These are phyloP conservation scores for Stenogyne calaminthoides DNA, from an alignment of 305 asterid species.

Conservation along the genomic window DNA sequence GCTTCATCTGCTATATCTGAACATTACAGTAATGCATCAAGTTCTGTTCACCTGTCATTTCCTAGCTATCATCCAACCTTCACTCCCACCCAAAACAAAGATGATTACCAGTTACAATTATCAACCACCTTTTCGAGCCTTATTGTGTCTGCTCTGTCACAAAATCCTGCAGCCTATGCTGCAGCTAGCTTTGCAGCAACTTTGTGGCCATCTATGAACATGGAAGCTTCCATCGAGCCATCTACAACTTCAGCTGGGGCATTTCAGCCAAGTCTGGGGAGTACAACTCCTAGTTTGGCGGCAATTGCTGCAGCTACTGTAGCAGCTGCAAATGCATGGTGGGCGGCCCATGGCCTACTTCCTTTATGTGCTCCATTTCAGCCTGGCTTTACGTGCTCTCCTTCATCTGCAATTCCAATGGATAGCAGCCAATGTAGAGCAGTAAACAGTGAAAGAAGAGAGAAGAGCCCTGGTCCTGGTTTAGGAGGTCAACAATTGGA, in stretches of 20 bases:
- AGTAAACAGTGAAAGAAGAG: slow-evolving; percentile 45
- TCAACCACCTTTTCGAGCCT: slow-evolving; percentile 78
- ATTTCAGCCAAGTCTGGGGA: slow-evolving; percentile 46
- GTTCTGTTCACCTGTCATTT: slow-evolving; percentile 58
- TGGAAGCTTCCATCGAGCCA: slow-evolving; percentile 49
- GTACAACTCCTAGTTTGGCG: slow-evolving; percentile 66
- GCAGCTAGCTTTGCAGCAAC: slow-evolving; percentile 89
- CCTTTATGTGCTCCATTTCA: slow-evolving; percentile 81
- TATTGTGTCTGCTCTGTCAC: slow-evolving; percentile 69
- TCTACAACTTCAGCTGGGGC: slow-evolving; percentile 41
- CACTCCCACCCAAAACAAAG: slow-evolving; percentile 61
- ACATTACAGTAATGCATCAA: slow-evolving; percentile 50
- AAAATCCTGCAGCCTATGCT: slow-evolving; percentile 90
- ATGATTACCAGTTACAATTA: slow-evolving; percentile 61
- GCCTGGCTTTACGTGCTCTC: slow-evolving; percentile 57
- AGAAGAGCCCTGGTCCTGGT: slow-evolving; percentile 45
- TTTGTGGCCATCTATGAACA: slow-evolving; percentile 63
- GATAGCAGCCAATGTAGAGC: slow-evolving; percentile 43
- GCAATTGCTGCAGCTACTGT: slow-evolving; percentile 95
- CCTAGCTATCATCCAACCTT: slow-evolving; percentile 64
- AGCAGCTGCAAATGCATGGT: slow-evolving; percentile 98
- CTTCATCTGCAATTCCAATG: slow-evolving; percentile 52
- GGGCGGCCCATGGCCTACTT: slow-evolving; percentile 95
- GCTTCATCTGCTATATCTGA: slow-evolving; percentile 58
- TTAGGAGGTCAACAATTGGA: slow-evolving; percentile 46